These are phyloP conservation scores for Malassezia vespertilionis DNA, from an alignment of 1,284 basidiomycete species.

Conservation along the genomic window DNA sequence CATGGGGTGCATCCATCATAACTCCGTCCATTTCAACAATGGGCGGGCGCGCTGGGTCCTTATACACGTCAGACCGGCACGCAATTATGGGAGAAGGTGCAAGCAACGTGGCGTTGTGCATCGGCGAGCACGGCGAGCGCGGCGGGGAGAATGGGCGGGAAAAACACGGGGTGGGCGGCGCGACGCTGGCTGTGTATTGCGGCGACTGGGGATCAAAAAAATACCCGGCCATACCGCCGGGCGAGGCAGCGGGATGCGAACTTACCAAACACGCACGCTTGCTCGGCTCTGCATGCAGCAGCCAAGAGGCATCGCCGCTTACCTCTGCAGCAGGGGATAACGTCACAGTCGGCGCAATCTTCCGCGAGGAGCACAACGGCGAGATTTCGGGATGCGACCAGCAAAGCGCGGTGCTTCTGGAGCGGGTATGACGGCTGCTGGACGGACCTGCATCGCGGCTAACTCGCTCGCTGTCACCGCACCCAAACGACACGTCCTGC, in stretches of 20 bases:
- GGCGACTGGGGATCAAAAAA: constrained; percentile 40
- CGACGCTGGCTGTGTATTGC: constrained; percentile 13
- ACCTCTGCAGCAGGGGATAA: no score
- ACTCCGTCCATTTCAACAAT: not conserved
- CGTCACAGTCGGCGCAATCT: no score
- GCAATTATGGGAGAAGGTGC: not conserved
- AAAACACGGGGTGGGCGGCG: not conserved
- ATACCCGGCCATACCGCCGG: constrained; percentile 27
- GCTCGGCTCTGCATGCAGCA: not conserved
- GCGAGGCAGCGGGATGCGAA: not conserved
- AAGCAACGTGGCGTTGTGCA: not conserved
- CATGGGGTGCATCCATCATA: not conserved
- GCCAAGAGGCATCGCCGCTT: no score
- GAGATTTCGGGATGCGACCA: no score
- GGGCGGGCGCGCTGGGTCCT: not conserved
- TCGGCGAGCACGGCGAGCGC: not conserved
- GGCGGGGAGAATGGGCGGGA: not conserved
- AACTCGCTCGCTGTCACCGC: not conserved
- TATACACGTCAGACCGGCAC: not conserved
- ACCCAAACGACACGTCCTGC: constrained; percentile 5
- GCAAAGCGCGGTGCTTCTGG: no score
- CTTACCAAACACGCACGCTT: constrained; percentile 1
- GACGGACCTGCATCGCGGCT: no score
- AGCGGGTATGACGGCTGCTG: no score
- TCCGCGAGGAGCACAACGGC: no score